These are phyloP conservation scores for Passiflora organensis DNA, from an alignment of 345 rosid species.

Conservation along the genomic window DNA sequence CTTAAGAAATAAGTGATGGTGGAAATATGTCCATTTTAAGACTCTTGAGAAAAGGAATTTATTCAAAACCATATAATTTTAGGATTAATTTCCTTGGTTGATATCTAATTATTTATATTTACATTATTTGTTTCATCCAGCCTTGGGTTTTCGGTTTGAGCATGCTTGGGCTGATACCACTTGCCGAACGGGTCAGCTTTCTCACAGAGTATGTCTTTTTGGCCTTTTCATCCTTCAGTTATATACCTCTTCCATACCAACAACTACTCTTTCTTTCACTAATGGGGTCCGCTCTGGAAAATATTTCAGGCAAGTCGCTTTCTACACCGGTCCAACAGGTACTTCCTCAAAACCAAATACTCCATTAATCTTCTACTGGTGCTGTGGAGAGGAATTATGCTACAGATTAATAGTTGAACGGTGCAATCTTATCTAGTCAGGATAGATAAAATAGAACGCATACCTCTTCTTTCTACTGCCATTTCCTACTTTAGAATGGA, in stretches of 20 bases:
- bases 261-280: background rate
- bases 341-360: background rate
- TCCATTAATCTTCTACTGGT: too few species aligned
- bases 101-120: background rate
- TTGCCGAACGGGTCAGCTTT: slow-evolving; percentile 20
- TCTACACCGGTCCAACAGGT: slow-evolving; percentile 89
- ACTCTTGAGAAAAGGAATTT: too few species aligned
- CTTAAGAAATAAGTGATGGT: too few species aligned
- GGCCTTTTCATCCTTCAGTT: background rate
- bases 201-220: slow-evolving; percentile 63
- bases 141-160: slow-evolving; percentile 44
- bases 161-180: slow-evolving; percentile 18
- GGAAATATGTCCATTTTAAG: too few species aligned
- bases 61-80: background rate
- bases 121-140: slow-evolving; percentile 34
- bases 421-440: too few species aligned
- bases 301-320: slow-evolving; percentile 68
- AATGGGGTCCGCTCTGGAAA: too few species aligned
- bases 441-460: too few species aligned
- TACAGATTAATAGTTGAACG: too few species aligned
- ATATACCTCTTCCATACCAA: background rate
- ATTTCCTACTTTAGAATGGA: too few species aligned
- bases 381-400: too few species aligned
- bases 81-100: background rate
- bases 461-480: too few species aligned